phyloP scores from a whole-genome alignment of 225 moss, liverwort and hornwort genomes.

The Bryoerythrophyllum caledonicum region DNA sequence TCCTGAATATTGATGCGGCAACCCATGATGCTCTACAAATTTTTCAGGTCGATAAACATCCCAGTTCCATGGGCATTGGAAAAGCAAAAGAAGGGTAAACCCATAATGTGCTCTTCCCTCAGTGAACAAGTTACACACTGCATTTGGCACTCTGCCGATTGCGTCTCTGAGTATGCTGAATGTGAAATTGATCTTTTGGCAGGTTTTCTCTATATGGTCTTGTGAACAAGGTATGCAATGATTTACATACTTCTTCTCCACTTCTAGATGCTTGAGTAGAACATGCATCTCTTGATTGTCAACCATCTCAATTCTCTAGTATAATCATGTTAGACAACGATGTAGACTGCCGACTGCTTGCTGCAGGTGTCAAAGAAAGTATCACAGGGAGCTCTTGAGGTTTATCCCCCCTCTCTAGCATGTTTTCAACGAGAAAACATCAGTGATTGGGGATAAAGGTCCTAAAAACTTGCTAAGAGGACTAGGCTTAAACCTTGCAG shows the following conservation, averaged over 20 bases:
- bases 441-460: neutral
- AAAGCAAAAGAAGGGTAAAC: slow-evolving; percentile 95
- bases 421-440: neutral
- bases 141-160: slow-evolving; percentile 18
- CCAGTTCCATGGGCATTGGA: slow-evolving; percentile 95
- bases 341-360: slow-evolving; percentile 10
- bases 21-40: slow-evolving; percentile 92
- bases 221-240: slow-evolving; percentile 74
- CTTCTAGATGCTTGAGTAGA: neutral
- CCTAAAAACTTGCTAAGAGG: neutral
- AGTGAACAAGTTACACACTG: neutral
- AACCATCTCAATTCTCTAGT: neutral
- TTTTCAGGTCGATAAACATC: slow-evolving; percentile 83
- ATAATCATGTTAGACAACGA: slow-evolving; percentile 1
- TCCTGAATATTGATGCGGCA: slow-evolving; percentile 73
- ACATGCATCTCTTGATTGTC: neutral
- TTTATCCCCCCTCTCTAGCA: neutral
- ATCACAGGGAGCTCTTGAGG: slow-evolving; percentile 1
- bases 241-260: slow-evolving; percentile 15
- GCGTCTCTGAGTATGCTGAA: slow-evolving; percentile 16
- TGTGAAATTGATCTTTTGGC: slow-evolving; percentile 27
- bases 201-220: slow-evolving; percentile 96
- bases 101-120: neutral
- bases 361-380: neutral
- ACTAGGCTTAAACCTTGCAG: neutral